A percentile compares a stretch with the other conserved stretches of the same genome.
These are phyloP conservation scores for Mesembryanthemum crystallinum DNA, from an alignment of 148 eudicot genomes.

Conservation along the genomic window DNA sequence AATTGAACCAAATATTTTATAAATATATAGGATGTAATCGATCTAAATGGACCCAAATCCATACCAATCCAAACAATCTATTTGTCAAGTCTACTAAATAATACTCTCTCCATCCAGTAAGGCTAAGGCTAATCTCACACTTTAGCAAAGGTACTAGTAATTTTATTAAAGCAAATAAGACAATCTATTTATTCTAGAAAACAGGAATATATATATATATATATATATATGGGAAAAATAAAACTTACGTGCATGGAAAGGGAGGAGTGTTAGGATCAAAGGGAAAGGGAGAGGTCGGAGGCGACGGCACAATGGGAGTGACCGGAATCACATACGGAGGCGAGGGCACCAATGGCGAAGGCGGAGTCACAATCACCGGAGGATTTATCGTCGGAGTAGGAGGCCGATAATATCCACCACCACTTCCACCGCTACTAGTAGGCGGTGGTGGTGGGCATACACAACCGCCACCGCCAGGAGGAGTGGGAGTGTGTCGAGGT, in stretches of 20 bases:
- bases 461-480: conserved; percentile 22
- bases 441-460: conserved; percentile 23
- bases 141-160: too few relatives aligned
- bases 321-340: conserved; percentile 19
- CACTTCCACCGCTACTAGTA: conserved; percentile 22
- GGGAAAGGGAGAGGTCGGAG: conserved; percentile 10
- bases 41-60: too few relatives aligned
- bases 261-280: conserved; percentile 70
- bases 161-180: background rate
- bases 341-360: conserved; percentile 24
- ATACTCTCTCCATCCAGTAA: too few relatives aligned
- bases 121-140: too few relatives aligned
- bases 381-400: conserved; percentile 31
- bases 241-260: conserved; percentile 81
- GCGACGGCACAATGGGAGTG: conserved; percentile 21
- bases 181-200: background rate
- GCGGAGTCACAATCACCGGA: conserved; percentile 20
- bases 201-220: background rate
- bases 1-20: too few relatives aligned
- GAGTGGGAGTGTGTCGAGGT: conserved; percentile 12
- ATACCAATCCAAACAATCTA: too few relatives aligned
- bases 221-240: too few relatives aligned
- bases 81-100: too few relatives aligned
- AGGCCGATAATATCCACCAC: conserved; percentile 19
- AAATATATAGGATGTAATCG: too few relatives aligned